Evolutionary conservation across 2,329 filamentous ascomycete genomes (phyloP), one percentile per base, ranked within the genome.

Genomic region (Didymella pinodella): DNA sequence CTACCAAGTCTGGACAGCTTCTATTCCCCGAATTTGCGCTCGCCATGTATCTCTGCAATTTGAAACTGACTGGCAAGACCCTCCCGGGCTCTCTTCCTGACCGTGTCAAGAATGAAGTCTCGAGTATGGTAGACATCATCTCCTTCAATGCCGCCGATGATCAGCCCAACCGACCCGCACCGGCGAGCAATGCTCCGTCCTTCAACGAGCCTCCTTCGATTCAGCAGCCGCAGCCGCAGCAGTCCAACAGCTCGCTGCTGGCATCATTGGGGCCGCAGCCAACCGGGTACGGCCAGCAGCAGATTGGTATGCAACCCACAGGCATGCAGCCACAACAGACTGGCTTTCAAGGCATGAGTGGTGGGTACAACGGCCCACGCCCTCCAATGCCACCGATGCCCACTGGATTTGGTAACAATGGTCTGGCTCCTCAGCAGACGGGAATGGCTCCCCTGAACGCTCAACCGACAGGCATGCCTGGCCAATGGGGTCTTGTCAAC

Each of bases 41-140:
- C 57, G 92, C 95, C 62, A 98, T 99, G 95, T 99, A 99, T 71
- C 86, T 99, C 31, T 99, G 95, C 83, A 99, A 98, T 74, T 75
- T 99, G 67, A 95, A 90, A 76, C 83, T 98, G 58, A 95, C 92
- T 0, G 92, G 93, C 59, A 97, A 96, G 78, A 83, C 88, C 0
- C 79, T 99, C 25, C 95, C 95, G 0, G 73, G 83, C 2, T 77
- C 75, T 6, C 83, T 99, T 10, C 95, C 95, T 0, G 93, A 97
- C 31, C 90, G 87, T 59, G 89, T 99, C 65, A 90, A 88, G 81
- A 99, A 99, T 71, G 95, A 99, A 77, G 95, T 99, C 18, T 98
- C 94, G 3, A 97, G 95, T 79, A 98, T 99, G 93, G 95, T 99
- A 40, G 95, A 99, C 74, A 99, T 99, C 56, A 99, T 99, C 74